Evolutionary conservation across 202 grass and related monocot genomes (phyloP).

Genomic region (Zoysia matrella): DNA sequence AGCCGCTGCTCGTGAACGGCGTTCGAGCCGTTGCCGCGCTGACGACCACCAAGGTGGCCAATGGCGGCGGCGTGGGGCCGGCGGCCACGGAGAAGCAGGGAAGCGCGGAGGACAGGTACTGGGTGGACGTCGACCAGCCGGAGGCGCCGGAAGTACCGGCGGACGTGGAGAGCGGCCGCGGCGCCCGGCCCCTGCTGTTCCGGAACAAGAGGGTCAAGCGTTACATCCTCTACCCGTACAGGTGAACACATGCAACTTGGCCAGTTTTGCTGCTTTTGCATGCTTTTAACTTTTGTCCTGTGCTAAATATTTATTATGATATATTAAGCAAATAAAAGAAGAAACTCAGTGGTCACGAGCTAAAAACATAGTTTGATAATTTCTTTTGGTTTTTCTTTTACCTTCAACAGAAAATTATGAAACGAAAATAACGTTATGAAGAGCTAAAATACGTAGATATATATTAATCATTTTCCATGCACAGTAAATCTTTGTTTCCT

Average conservation of each 20-base stretch:
- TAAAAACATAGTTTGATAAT: too few species aligned
- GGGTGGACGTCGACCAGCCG: slow-evolving; percentile 18
- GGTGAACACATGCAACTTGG: slow-evolving; percentile 28
- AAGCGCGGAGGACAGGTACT: slow-evolving; percentile 13
- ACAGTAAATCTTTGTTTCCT: background rate
- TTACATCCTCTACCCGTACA: slow-evolving; percentile 32
- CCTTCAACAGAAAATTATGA: too few species aligned
- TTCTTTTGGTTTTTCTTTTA: too few species aligned
- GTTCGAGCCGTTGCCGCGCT: background rate
- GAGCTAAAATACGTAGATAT: too few species aligned
- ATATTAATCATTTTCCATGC: background rate
- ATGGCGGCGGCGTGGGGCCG: background rate
- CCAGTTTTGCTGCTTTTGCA: too few species aligned
- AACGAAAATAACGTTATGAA: too few species aligned
- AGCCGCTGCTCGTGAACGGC: background rate
- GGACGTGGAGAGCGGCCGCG: background rate
- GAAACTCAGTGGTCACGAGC: too few species aligned
- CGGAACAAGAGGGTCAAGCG: slow-evolving; percentile 20
- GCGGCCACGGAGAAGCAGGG: background rate
- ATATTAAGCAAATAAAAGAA: too few species aligned
- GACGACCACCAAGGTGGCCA: background rate
- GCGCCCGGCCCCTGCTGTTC: slow-evolving; percentile 18
- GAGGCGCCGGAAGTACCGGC: background rate
- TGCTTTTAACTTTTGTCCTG: too few species aligned
- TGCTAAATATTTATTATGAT: too few species aligned